Evolutionary conservation across 2,329 filamentous ascomycete genomes (phyloP).

Genomic region (Colletotrichum sp.): DNA sequence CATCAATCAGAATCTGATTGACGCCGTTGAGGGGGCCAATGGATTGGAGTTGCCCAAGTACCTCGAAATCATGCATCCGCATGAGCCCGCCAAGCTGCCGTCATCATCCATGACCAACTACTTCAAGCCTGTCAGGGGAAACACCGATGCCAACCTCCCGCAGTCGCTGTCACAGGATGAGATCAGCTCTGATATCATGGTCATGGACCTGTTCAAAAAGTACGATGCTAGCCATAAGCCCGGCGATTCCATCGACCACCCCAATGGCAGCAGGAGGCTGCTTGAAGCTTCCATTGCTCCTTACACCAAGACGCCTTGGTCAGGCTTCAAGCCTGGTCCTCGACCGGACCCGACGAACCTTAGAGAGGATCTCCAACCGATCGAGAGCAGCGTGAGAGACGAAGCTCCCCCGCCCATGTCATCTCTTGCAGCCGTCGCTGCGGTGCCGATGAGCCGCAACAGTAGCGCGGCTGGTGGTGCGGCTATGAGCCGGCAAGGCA

Average conservation of each 20-base stretch:
- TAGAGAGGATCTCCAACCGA: constrained; percentile 55
- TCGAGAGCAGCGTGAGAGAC: constrained; percentile 48
- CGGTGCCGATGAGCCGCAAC: constrained; percentile 60
- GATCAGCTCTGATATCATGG: constrained; percentile 58
- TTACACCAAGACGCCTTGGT: constrained; percentile 51
- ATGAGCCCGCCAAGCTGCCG: constrained; percentile 63
- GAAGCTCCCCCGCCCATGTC: constrained; percentile 32
- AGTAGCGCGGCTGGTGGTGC: constrained; percentile 58
- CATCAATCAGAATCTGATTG: constrained; percentile 58
- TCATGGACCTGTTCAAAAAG: constrained; percentile 63
- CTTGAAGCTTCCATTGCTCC: constrained; percentile 60
- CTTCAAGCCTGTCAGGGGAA: constrained; percentile 61
- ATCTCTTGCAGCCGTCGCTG: constrained; percentile 31
- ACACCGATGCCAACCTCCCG: constrained; percentile 62
- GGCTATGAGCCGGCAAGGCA: constrained; percentile 62
- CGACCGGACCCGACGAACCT: constrained; percentile 55
- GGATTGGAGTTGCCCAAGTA: constrained; percentile 65
- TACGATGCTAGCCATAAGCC: constrained; percentile 59
- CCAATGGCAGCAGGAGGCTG: constrained; percentile 58
- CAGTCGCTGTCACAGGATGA: constrained; percentile 56
- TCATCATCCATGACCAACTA: constrained; percentile 63
- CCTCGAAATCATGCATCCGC: constrained; percentile 59
- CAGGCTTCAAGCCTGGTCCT: constrained; percentile 51
- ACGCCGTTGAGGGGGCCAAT: constrained; percentile 65
- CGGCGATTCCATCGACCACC: constrained; percentile 60